Evolutionary conservation across 2,329 filamentous ascomycete genomes (phyloP), one percentile per base, ranked within the genome.

Genomic region (Monilinia fructigena): DNA sequence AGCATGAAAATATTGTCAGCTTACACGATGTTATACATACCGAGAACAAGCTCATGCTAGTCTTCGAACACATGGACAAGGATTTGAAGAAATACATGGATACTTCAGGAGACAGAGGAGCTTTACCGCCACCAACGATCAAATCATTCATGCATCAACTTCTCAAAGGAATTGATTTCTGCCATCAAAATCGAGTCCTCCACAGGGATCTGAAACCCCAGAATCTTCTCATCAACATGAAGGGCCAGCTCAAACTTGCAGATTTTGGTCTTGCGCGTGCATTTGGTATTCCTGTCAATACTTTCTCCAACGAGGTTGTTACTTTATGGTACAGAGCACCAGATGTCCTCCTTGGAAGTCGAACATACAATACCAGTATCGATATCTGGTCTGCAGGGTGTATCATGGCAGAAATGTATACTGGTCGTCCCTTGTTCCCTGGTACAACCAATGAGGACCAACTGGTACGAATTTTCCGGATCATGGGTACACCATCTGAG

Each of bases 341-440:
- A 0, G 95, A 99, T 74, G 95, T 99, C 56, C 85, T 99, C 62
- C 85, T 99, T 55, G 95, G 95, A 63, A 95, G 91, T 74, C 84
- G 95, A 71, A 98, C 95, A 28, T 99, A 99, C 82, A 99, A 97
- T 80, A 99, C 95, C n/a, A 96, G 92, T 80, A 98, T 99, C 78
- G 95, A 99, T 76, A 98, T 99, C 77, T 99, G 95, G 95, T 97
- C 92, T 8, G 95, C 95, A 8, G 95, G 95, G 66, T 99, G 95
- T 79, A 99, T 99, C 82, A 98, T 99, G 95, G 95, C 95, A 12
- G 95, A 99, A 80, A 97, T 99, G 93, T 98, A 96, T 79, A 97
- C 94, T 0, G 95, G 95, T 4, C 86, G 95, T 23, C 95, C 95
- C 0, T 85, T 99, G 8, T 99, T 99, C 81, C 95, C 95, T 0